Evolutionary conservation across 2,329 filamentous ascomycete genomes (phyloP).

Genomic region (Cryphonectria naterciae): DNA sequence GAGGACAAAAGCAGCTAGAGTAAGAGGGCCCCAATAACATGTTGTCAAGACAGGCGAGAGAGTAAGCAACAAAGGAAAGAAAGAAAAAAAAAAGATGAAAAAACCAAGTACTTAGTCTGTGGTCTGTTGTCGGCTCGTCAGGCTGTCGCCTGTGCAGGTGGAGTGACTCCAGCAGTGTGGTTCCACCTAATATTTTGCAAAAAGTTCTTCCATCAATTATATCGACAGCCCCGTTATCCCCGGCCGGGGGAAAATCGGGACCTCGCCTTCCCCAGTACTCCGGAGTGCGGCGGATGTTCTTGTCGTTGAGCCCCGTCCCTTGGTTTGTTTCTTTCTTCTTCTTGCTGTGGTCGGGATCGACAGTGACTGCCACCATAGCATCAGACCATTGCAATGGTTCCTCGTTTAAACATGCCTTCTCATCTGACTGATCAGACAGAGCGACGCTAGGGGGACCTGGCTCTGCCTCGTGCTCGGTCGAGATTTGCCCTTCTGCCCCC

Average conservation of each 20-base stretch:
- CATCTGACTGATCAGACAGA: not conserved
- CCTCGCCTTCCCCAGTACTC: conserved; percentile 6
- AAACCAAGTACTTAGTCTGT: not conserved
- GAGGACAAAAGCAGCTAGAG: conserved; percentile 14
- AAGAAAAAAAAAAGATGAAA: no score
- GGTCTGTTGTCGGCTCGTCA: conserved; percentile 3
- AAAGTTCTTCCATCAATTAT: conserved; percentile 30
- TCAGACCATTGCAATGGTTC: not conserved
- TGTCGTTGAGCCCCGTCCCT: not conserved
- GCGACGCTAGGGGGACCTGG: not conserved
- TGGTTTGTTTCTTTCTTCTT: not conserved
- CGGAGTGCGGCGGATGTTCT: not conserved
- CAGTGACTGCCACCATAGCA: not conserved
- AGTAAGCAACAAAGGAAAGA: not conserved
- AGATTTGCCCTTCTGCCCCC: not conserved
- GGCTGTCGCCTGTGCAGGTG: conserved; percentile 16
- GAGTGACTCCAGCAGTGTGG: conserved; percentile 27
- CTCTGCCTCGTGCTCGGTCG: not conserved
- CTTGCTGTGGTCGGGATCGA: not conserved
- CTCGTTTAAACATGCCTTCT: not conserved
- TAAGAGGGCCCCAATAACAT: conserved; percentile 18
- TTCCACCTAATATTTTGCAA: conserved; percentile 1
- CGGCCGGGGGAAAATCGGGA: conserved; percentile 17
- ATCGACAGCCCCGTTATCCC: conserved; percentile 13
- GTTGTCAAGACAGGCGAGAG: conserved; percentile 20